These are phyloP conservation scores for Imleria badia DNA, from an alignment of 768 basidiomycete species.

Conservation along the genomic window DNA sequence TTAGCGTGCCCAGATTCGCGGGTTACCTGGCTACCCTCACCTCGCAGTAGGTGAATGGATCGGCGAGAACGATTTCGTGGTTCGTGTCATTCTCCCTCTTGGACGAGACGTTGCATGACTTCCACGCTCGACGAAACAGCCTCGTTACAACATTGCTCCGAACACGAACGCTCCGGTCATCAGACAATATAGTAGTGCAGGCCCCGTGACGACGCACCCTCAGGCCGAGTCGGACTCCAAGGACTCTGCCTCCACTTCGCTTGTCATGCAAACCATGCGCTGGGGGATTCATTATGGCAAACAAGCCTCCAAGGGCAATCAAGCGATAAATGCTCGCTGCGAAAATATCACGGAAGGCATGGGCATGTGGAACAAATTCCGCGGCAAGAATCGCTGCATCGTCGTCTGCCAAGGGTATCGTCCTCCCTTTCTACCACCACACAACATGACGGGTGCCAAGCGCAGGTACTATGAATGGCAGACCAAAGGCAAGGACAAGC, in stretches of 20 bases:
- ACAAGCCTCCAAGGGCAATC: conserved; percentile 52
- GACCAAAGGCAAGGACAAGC: conserved; percentile 72
- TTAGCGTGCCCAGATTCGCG: conserved; percentile 28
- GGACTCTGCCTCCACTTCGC: conserved; percentile 16
- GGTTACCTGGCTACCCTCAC: conserved; percentile 42
- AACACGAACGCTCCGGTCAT: conserved; percentile 77
- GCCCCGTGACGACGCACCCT: not conserved
- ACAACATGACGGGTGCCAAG: not conserved
- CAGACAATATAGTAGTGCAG: conserved; percentile 37
- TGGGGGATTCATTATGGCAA: conserved; percentile 86
- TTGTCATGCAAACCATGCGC: conserved; percentile 78
- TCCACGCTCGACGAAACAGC: conserved; percentile 17
- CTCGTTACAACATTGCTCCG: conserved; percentile 83
- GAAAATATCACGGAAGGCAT: conserved; percentile 76
- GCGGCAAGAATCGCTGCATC: conserved; percentile 82
- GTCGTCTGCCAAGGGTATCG: conserved; percentile 74
- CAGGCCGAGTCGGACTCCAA: conserved; percentile 2
- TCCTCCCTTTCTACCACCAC: not conserved
- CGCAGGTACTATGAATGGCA: conserved; percentile 93
- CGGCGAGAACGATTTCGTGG: conserved; percentile 54
- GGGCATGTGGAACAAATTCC: conserved; percentile 85
- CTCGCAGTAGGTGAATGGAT: conserved; percentile 59
- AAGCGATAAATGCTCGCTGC: conserved; percentile 87
- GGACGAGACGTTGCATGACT: not conserved
- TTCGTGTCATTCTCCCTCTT: conserved; percentile 23